phyloP scores from a whole-genome alignment of 2,329 filamentous ascomycete genomes.

The Sphaerostilbella broomeana region DNA sequence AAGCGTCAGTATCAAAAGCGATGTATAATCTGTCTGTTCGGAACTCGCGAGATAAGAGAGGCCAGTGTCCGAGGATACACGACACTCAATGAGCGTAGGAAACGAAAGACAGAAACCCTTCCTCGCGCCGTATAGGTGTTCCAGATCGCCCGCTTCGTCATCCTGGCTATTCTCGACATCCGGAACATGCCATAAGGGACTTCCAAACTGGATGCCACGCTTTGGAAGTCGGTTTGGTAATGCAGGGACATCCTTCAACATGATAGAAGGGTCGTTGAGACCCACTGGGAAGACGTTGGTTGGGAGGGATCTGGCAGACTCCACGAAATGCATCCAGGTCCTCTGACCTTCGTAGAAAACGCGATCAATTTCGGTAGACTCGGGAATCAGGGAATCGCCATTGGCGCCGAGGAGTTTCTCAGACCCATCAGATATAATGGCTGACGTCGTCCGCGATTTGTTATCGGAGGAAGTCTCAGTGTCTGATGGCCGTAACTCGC shows the following conservation, averaged over 20 bases:
- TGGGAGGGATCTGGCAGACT: slow-evolving; percentile 5
- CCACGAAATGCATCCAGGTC: slow-evolving; percentile 7
- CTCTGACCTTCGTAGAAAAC: slow-evolving; percentile 7
- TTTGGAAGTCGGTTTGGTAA: background rate
- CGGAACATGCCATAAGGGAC: background rate
- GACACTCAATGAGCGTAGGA: background rate
- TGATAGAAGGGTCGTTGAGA: slow-evolving; percentile 12
- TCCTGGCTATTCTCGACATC: background rate
- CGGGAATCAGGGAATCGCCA: slow-evolving; percentile 8
- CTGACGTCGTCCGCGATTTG: background rate
- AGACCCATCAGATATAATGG: background rate
- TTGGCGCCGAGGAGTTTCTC: slow-evolving; percentile 3
- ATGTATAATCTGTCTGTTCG: background rate
- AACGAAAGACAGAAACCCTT: background rate
- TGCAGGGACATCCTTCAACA: slow-evolving; percentile 11
- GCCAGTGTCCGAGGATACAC: background rate
- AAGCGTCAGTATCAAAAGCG: slow-evolving; percentile 1
- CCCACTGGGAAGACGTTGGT: background rate
- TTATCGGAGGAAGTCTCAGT: background rate
- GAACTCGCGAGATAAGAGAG: background rate
- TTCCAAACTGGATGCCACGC: background rate
- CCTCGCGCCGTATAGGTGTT: background rate
- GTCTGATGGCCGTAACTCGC: background rate
- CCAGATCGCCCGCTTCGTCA: background rate
- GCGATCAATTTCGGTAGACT: slow-evolving; percentile 1